A percentile compares a stretch with the other conserved stretches of the same genome.
Evolutionary conservation across 169 alveolate species (phyloP).

Genomic region (Eimeria falciformis): DNA sequence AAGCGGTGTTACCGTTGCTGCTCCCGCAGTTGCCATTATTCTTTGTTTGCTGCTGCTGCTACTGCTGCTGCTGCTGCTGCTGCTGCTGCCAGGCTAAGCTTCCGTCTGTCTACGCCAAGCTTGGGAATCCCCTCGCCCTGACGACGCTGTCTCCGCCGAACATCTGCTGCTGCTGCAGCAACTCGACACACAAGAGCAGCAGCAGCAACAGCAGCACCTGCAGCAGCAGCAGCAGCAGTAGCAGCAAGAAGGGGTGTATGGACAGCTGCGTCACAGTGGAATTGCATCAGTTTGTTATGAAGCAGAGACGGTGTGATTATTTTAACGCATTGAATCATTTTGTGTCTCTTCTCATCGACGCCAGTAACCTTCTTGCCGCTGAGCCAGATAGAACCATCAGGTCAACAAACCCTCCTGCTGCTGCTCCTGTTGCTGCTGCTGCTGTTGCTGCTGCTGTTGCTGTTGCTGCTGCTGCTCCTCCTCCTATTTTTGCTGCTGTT

Average conservation of each 20-base stretch:
- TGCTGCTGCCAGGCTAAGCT: conserved; percentile 80
- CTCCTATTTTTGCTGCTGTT: conserved; percentile 32
- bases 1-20: too few species aligned
- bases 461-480: background rate
- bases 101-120: conserved; percentile 85
- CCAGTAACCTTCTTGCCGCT: conserved; percentile 63
- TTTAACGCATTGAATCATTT: conserved; percentile 89
- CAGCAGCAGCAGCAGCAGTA: background rate
- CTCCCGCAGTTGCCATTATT: too few species aligned
- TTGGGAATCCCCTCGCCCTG: conserved; percentile 86
- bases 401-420: conserved; percentile 29
- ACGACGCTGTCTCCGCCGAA: conserved; percentile 84
- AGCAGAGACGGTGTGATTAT: conserved; percentile 91
- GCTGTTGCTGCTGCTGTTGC: conserved; percentile 6
- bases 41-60: too few species aligned
- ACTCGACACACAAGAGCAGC: background rate
- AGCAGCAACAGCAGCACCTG: background rate
- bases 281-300: conserved; percentile 88
- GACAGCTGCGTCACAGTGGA: conserved; percentile 74
- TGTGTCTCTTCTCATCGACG: conserved; percentile 76
- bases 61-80: too few species aligned
- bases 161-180: conserved; percentile 12
- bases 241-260: background rate
- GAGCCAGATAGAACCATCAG: conserved; percentile 86
- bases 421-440: background rate